Evolutionary conservation across 768 basidiomycete genomes (phyloP), one percentile per base, ranked within the genome.

Genomic region (Cantharellus cinnabarinus): DNA sequence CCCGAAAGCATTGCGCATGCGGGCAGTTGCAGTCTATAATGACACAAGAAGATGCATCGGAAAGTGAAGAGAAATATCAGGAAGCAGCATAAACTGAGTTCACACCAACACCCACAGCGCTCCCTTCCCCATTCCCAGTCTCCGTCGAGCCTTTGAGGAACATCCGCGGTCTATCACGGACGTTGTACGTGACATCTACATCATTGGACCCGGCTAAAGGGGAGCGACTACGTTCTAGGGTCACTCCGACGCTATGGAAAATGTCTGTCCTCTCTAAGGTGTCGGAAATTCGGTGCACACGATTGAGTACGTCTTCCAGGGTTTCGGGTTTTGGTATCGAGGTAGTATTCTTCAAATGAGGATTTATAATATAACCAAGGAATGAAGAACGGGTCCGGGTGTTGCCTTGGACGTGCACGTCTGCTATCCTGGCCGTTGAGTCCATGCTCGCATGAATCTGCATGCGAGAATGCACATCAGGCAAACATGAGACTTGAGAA

Each of bases 111-210:
- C 88, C 67, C 67, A 90, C 91, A n/a, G 89, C 90, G 59, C 73
- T 90, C 5, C 88, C 94, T 69, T 97, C 95, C 56, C 82, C 84
- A 61, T 94, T 90, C 2, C 95, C 94, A 3, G 97, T 73, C 66
- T 97, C 91, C 2, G 93, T 97, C 3, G 86, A 77, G 2, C 82
- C 87, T 63, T 85, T 87, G 4, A 93, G 65, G 64, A 76, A 89
- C 64, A 82, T 79, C 42, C 87, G 73, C 3, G 87, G 80, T 59
- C 77, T 78, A 69, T 97, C 93, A 44, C 77, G 74, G 2, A 63
- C 60, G 61, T 78, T 77, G 69, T 94, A 80, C 2, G 93, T 76
- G 42, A 98, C 68, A 65, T 95, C 89, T 5, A 93, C 77, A 62
- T 86, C 85, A 4, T 75, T 76, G 5, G 70, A 68, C 54, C 72